Conservation (phyloP, 2,329 filamentous ascomycete genomes). For the Elsinoe perseae region DNA sequence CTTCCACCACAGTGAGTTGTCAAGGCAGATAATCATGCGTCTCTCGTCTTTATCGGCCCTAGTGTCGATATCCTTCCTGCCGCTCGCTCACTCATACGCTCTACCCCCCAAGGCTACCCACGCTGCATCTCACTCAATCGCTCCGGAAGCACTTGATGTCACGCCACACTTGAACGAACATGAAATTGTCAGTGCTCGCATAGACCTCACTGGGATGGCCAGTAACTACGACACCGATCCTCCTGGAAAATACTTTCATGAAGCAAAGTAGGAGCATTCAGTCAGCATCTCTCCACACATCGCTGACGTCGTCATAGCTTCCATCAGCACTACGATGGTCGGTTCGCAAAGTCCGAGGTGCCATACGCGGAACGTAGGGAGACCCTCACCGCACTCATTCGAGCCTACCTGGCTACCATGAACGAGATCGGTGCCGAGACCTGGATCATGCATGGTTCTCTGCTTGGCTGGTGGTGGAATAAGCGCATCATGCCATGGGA, state of each 20-base stretch:
- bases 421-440: constrained; percentile 49
- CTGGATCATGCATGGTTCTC: constrained; percentile 56
- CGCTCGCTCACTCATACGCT: not conserved
- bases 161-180: not conserved
- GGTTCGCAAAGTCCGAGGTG: constrained; percentile 43
- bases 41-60: not conserved
- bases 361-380: constrained; percentile 40
- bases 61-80: not conserved
- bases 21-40: not conserved
- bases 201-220: not conserved
- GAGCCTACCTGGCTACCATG: constrained; percentile 52
- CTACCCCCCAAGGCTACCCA: constrained; percentile 8
- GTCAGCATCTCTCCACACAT: not conserved
- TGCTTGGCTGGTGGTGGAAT: constrained; percentile 59
- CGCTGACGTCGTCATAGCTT: constrained; percentile 34
- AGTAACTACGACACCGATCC: constrained; percentile 26
- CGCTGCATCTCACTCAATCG: constrained; percentile 11
- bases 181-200: not conserved
- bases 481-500: constrained; percentile 55
- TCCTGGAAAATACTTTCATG: constrained; percentile 46
- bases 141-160: constrained; percentile 9
- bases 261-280: constrained; percentile 34
- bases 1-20: not conserved
- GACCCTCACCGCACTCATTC: constrained; percentile 46
- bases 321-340: constrained; percentile 50